A percentile compares a stretch with the other conserved stretches of the same genome.
phyloP scores from a whole-genome alignment of 2,329 filamentous ascomycete species.

The Colletotrichum costaricense region DNA sequence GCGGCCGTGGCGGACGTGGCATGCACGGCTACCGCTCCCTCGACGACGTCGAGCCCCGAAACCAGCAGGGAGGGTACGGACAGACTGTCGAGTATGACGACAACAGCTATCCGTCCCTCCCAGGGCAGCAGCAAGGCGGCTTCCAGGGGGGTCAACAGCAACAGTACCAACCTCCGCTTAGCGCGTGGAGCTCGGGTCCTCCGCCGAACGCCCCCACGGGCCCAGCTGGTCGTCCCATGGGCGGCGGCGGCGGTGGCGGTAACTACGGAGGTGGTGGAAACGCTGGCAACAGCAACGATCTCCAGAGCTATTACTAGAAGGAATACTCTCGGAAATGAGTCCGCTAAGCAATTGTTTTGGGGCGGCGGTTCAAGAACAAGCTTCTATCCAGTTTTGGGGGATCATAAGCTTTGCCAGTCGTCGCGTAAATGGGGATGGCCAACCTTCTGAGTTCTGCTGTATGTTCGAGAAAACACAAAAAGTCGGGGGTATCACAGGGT shows the following conservation, averaged over 20 bases:
- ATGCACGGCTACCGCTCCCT: conserved; percentile 72
- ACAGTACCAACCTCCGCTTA: conserved; percentile 34
- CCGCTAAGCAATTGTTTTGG: background rate
- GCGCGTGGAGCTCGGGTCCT: conserved; percentile 15
- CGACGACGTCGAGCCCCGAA: conserved; percentile 70
- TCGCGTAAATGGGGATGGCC: too few relatives aligned
- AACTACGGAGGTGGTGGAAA: conserved; percentile 33
- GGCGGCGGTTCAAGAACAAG: background rate
- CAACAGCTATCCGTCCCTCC: conserved; percentile 43
- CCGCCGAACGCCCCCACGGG: conserved; percentile 28
- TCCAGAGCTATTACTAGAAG: conserved; percentile 54
- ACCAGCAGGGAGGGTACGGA: conserved; percentile 55
- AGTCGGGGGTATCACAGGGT: background rate
- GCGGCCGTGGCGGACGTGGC: conserved; percentile 59
- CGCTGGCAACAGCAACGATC: conserved; percentile 44
- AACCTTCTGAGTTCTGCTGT: too few relatives aligned
- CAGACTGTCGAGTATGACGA: conserved; percentile 62
- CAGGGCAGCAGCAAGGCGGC: conserved; percentile 36
- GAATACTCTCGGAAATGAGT: background rate
- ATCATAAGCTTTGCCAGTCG: background rate
- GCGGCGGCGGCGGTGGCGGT: conserved; percentile 35
- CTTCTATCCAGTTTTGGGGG: background rate
- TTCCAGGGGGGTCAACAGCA: conserved; percentile 37
- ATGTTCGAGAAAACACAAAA: background rate
- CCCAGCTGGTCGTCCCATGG: conserved; percentile 38